Evolutionary conservation across 108 stramenopile genomes (phyloP).

Genomic region (Cylindrotheca closterium): DNA sequence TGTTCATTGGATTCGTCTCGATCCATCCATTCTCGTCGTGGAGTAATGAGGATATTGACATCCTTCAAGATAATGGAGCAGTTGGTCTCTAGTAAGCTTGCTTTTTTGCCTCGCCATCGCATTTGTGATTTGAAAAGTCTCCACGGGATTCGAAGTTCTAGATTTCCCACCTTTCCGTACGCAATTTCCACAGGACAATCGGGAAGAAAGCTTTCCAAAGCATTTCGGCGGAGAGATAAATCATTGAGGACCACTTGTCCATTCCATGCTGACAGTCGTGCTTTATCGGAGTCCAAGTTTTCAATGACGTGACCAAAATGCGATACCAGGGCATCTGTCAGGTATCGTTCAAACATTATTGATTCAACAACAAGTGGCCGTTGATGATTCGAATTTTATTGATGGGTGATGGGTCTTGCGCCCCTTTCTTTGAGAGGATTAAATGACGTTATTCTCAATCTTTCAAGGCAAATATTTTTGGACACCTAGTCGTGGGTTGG

Average conservation of each 20-base stretch:
- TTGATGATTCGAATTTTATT: too few species aligned
- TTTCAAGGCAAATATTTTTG: too few species aligned
- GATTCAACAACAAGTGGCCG: neutral
- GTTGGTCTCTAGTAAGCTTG: neutral
- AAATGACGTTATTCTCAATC: too few species aligned
- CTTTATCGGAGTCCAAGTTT: slow-evolving; percentile 56
- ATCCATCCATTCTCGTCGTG: slow-evolving; percentile 21
- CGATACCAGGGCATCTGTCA: slow-evolving; percentile 54
- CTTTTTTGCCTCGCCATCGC: slow-evolving; percentile 10
- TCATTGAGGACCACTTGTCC: slow-evolving; percentile 61
- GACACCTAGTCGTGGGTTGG: too few species aligned
- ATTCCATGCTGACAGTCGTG: slow-evolving; percentile 64
- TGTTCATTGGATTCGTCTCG: slow-evolving; percentile 3
- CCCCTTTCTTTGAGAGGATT: too few species aligned
- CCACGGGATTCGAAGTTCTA: slow-evolving; percentile 71
- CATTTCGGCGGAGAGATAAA: slow-evolving; percentile 47
- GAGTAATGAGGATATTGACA: slow-evolving; percentile 67
- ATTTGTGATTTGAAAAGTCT: slow-evolving; percentile 37
- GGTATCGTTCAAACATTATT: slow-evolving; percentile 63
- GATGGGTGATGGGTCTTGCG: too few species aligned
- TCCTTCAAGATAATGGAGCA: slow-evolving; percentile 66
- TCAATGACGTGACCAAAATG: slow-evolving; percentile 69
- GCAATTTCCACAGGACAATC: slow-evolving; percentile 56
- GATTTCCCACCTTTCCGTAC: slow-evolving; percentile 57
- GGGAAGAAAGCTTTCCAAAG: slow-evolving; percentile 36